Conservation (phyloP, 2,329 filamentous ascomycete species). For the Botrytis galanthina region DNA sequence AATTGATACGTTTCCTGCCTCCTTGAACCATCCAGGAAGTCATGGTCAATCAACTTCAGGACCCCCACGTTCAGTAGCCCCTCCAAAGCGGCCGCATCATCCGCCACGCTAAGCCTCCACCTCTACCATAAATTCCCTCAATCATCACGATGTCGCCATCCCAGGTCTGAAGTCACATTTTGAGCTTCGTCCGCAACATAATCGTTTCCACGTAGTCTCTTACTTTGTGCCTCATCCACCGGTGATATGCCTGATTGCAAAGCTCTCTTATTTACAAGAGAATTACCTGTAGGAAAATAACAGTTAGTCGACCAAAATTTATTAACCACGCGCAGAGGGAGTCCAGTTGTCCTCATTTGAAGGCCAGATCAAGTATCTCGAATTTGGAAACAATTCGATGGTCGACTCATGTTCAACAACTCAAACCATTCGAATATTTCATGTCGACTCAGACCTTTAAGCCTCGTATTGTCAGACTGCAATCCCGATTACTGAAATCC, state of each 20-base stretch:
- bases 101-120: not conserved
- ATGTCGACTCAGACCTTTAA: not conserved
- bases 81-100: not conserved
- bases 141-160: not conserved
- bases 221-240: not conserved
- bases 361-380: not conserved
- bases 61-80: not conserved
- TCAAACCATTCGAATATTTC: not conserved
- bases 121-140: not conserved
- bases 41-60: not conserved
- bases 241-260: not conserved
- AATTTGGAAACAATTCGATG: not conserved
- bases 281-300: not conserved
- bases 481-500: not conserved
- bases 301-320: not conserved
- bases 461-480: not conserved
- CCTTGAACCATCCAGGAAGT: not conserved
- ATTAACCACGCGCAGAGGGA: not conserved
- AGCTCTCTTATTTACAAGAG: not conserved
- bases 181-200: not conserved
- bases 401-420: not conserved
- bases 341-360: not conserved
- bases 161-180: not conserved
- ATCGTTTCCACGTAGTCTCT: not conserved
- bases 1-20: not conserved